These are phyloP conservation scores for Bassia scoparia DNA, from an alignment of 148 eudicot genomes.

Conservation along the genomic window DNA sequence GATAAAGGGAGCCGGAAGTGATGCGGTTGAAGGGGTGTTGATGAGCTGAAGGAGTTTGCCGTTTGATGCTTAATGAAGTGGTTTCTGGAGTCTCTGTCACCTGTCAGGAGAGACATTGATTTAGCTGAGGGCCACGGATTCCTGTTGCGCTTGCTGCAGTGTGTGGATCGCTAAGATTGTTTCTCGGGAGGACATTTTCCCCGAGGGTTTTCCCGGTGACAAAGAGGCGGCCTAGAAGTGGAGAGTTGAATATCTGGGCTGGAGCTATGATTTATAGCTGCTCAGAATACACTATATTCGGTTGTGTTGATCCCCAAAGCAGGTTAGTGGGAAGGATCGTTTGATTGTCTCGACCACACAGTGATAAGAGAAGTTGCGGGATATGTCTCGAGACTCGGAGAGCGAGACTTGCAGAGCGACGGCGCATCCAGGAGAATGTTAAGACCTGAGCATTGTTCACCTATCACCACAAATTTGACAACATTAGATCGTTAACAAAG, in stretches of 20 bases:
- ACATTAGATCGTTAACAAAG: conserved; percentile 87
- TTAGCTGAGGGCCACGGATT: conserved; percentile 46
- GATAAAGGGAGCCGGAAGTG: conserved; percentile 49
- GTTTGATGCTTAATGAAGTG: conserved; percentile 55
- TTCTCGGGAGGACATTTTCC: conserved; percentile 75
- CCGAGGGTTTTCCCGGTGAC: conserved; percentile 92
- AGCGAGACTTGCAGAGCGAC: conserved; percentile 70
- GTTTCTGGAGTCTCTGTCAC: conserved; percentile 72
- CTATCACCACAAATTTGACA: conserved; percentile 84
- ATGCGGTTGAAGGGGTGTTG: conserved; percentile 47
- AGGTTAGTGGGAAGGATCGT: conserved; percentile 65
- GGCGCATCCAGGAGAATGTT: conserved; percentile 93
- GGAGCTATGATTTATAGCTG: conserved; percentile 93
- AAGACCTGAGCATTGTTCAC: conserved; percentile 97
- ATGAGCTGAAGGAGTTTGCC: conserved; percentile 43
- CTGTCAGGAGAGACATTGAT: conserved; percentile 67
- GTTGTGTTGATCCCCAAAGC: conserved; percentile 87
- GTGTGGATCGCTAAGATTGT: conserved; percentile 80
- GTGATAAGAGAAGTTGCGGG: conserved; percentile 59
- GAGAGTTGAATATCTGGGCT: conserved; percentile 62
- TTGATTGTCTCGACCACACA: conserved; percentile 83
- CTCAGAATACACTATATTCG: conserved; percentile 73
- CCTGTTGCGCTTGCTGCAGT: conserved; percentile 51
- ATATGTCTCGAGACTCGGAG: conserved; percentile 95
- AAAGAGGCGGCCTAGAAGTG: conserved; percentile 49